Percentiles rank a stretch among this genome's conserved stretches.
phyloP scores from a whole-genome alignment of 257 asterid genomes.

The Rehmannia glutinosa region DNA sequence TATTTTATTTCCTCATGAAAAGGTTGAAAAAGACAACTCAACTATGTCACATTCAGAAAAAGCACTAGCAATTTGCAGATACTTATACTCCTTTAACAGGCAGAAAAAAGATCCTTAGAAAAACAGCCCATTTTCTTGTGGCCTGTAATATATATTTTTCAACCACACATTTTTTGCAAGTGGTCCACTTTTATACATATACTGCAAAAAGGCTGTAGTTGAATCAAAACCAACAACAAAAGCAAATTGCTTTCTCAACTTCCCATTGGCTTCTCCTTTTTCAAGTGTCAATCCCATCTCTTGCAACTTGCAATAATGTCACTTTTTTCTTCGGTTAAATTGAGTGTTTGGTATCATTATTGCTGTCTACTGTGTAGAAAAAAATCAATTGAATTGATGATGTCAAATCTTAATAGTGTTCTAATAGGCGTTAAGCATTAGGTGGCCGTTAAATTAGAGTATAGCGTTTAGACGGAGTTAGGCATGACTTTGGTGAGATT shows the following conservation, averaged over 20 bases:
- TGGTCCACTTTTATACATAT: background rate
- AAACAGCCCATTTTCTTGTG: background rate
- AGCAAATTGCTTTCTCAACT: background rate
- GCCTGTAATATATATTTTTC: too few species aligned
- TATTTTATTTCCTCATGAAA: background rate
- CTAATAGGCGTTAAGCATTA: too few species aligned
- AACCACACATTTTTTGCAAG: slow-evolving; percentile 12
- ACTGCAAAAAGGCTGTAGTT: background rate
- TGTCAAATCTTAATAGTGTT: too few species aligned
- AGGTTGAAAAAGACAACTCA: background rate
- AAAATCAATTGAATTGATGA: too few species aligned
- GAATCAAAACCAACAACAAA: background rate
- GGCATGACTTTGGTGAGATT: too few species aligned
- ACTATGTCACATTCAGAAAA: background rate
- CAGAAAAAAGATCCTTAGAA: too few species aligned
- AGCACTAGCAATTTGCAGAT: background rate
- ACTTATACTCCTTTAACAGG: too few species aligned
- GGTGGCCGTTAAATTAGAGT: too few species aligned
- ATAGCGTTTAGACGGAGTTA: too few species aligned
- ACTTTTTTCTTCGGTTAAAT: too few species aligned
- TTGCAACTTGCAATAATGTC: slow-evolving; percentile 16
- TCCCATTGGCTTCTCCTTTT: slow-evolving; percentile 2
- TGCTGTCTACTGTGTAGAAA: too few species aligned
- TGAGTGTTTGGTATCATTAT: too few species aligned
- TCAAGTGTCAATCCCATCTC: background rate